Evolutionary conservation across 352 stramenopile genomes (phyloP).

Genomic region (Thalassiosira livingstoniorum): DNA sequence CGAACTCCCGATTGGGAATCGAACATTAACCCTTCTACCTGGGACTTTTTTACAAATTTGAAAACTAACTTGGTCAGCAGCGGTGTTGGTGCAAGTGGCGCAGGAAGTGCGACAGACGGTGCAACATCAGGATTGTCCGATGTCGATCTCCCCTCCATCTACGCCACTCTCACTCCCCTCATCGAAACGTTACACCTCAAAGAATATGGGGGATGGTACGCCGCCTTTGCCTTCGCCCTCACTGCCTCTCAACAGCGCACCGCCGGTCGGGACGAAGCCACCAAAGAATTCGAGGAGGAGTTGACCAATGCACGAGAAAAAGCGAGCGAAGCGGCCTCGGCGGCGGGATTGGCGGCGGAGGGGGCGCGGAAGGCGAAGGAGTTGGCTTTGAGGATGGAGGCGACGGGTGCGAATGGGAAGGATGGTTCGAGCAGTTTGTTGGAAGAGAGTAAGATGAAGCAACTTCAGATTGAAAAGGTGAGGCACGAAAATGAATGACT

Average conservation of each 20-base stretch:
- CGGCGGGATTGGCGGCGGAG: constrained; percentile 44
- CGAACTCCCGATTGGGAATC: constrained; percentile 15
- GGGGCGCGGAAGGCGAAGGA: constrained; percentile 49
- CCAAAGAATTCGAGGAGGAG: constrained; percentile 37
- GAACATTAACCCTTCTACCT: constrained; percentile 18
- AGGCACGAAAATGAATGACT: too few species aligned
- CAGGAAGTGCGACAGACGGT: neutral
- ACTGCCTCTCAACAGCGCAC: constrained; percentile 42
- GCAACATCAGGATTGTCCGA: neutral
- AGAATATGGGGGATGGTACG: constrained; percentile 61
- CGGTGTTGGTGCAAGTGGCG: neutral
- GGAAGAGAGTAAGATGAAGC: constrained; percentile 34
- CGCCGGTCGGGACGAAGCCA: constrained; percentile 44
- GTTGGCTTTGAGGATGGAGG: constrained; percentile 44
- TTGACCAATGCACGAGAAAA: constrained; percentile 42
- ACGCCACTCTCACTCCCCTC: constrained; percentile 18
- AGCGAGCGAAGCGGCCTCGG: constrained; percentile 45
- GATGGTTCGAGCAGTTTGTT: constrained; percentile 31
- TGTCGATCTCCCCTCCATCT: neutral
- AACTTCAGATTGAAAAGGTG: constrained; percentile 51
- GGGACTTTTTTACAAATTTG: constrained; percentile 36
- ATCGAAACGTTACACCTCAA: constrained; percentile 55
- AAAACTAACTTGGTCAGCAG: constrained; percentile 35
- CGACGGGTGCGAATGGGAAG: constrained; percentile 7
- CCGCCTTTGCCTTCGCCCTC: constrained; percentile 35